These are phyloP conservation scores for Lasiodiplodia sp. DNA, from an alignment of 2,329 filamentous ascomycete genomes.

Conservation along the genomic window DNA sequence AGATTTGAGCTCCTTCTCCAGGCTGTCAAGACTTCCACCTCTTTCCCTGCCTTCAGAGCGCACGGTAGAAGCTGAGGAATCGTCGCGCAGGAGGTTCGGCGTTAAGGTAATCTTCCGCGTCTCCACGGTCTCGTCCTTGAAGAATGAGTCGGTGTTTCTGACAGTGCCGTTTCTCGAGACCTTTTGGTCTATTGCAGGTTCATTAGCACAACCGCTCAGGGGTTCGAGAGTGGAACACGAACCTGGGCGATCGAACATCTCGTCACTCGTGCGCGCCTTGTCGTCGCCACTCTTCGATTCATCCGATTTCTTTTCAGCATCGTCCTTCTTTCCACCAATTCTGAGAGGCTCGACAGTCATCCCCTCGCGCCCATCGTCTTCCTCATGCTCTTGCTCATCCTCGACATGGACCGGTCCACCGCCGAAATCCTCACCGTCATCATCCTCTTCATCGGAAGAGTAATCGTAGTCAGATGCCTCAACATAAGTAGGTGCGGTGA, in stretches of 20 bases:
- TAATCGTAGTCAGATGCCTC: constrained; percentile 89
- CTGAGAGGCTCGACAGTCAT: constrained; percentile 47
- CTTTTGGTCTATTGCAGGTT: constrained; percentile 42
- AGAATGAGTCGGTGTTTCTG: constrained; percentile 94
- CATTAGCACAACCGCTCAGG: constrained; percentile 3
- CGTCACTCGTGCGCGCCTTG: constrained; percentile 65
- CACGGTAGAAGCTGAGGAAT: constrained; percentile 57
- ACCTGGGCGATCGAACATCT: constrained; percentile 9
- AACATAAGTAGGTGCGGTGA: constrained; percentile 83
- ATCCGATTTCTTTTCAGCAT: constrained; percentile 44
- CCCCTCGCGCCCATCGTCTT: constrained; percentile 40
- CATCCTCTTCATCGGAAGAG: constrained; percentile 72
- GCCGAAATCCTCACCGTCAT: constrained; percentile 44
- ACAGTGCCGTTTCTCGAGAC: constrained; percentile 82
- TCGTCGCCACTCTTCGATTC: constrained; percentile 49
- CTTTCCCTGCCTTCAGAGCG: constrained; percentile 52
- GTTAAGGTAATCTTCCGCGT: constrained; percentile 98
- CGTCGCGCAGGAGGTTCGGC: constrained; percentile 88
- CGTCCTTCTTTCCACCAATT: constrained; percentile 38
- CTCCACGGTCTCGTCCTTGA: constrained; percentile 93
- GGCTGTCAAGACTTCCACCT: constrained; percentile 75
- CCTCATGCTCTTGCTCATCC: constrained; percentile 44
- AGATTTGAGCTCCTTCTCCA: constrained; percentile 71
- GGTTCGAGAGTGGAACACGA: not conserved
- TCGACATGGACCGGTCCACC: constrained; percentile 44